Conservation (phyloP, 306 rosid genomes). For the Lathyrus sativus region DNA sequence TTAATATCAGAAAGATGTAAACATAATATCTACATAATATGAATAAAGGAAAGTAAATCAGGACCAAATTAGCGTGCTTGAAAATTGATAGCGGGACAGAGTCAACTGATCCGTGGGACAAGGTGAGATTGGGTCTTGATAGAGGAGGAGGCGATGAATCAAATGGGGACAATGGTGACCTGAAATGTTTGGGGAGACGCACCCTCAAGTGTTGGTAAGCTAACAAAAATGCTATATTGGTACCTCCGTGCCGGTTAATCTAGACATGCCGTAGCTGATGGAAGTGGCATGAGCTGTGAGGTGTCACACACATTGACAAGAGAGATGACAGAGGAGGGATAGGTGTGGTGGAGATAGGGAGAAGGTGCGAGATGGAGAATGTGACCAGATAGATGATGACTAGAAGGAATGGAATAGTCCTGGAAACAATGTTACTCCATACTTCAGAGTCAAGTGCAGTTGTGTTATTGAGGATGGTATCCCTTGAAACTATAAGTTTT, state of each 20-base stretch:
- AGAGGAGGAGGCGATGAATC: background rate
- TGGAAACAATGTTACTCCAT: conserved; percentile 14
- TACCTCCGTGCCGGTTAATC: background rate
- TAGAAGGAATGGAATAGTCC: conserved; percentile 2
- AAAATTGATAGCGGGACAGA: conserved; percentile 4
- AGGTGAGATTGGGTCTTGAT: background rate
- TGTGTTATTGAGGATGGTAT: background rate
- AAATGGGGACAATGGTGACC: background rate
- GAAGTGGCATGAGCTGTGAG: background rate
- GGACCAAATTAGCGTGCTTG: conserved; percentile 3
- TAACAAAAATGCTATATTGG: conserved; percentile 1
- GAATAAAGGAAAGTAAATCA: too few species aligned
- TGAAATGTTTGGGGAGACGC: background rate
- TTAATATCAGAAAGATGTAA: too few species aligned
- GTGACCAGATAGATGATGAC: conserved; percentile 2
- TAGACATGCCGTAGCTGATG: background rate
- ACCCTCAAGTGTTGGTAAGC: background rate
- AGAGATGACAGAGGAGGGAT: conserved; percentile 1
- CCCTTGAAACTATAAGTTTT: background rate
- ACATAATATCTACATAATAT: too few species aligned
- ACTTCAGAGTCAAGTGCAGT: background rate
- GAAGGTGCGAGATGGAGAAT: background rate
- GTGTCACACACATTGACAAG: conserved; percentile 1
- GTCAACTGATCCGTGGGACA: background rate
- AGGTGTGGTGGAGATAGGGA: conserved; percentile 2